Evolutionary conservation across 352 stramenopile species (phyloP).

Genomic region (Phytophthora brassicae): DNA sequence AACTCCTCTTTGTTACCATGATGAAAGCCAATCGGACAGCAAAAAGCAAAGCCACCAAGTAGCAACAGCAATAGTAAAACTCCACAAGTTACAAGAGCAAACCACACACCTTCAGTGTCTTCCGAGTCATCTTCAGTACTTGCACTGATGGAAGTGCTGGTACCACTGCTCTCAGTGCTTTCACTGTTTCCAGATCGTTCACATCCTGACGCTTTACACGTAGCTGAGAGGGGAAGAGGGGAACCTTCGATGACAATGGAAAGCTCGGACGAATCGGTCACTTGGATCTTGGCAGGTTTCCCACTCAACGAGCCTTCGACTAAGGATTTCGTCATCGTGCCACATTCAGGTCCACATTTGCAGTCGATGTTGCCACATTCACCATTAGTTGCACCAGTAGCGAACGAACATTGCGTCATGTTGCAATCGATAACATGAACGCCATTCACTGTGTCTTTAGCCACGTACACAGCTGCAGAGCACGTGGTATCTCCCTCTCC

Average conservation of each 20-base stretch:
- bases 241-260: slow-evolving; percentile 68
- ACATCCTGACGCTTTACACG: slow-evolving; percentile 63
- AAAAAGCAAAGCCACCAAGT: slow-evolving; percentile 19
- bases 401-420: slow-evolving; percentile 54
- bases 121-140: slow-evolving; percentile 7
- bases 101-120: not conserved
- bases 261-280: slow-evolving; percentile 40
- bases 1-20: slow-evolving; percentile 6
- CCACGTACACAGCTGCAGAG: slow-evolving; percentile 66
- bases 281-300: slow-evolving; percentile 56
- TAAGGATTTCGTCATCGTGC: slow-evolving; percentile 50
- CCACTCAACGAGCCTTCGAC: slow-evolving; percentile 66
- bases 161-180: slow-evolving; percentile 5
- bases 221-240: slow-evolving; percentile 66
- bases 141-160: slow-evolving; percentile 17
- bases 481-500: slow-evolving; percentile 39
- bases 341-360: slow-evolving; percentile 60
- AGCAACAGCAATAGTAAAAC: slow-evolving; percentile 13
- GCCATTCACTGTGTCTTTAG: slow-evolving; percentile 39
- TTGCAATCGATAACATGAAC: slow-evolving; percentile 69
- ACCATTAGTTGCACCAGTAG: slow-evolving; percentile 38
- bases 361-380: slow-evolving; percentile 54
- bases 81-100: slow-evolving; percentile 23
- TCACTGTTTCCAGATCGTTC: slow-evolving; percentile 29
- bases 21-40: slow-evolving; percentile 3